These are phyloP conservation scores for Forsythia suspensa DNA, from an alignment of 257 asterid genomes.

Conservation along the genomic window DNA sequence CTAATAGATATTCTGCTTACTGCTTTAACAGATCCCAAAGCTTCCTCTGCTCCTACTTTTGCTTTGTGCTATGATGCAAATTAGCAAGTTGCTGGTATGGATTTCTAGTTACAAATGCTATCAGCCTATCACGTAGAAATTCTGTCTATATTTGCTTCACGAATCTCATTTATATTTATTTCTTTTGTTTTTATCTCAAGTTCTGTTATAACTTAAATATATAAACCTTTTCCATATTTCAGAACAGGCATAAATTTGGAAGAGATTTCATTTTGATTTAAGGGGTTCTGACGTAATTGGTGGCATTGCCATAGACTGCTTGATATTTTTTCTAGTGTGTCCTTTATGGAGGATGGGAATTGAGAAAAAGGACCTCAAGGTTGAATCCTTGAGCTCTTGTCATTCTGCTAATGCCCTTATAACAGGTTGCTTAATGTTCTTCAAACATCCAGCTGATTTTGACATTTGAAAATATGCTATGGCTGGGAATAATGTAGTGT, in stretches of 20 bases:
- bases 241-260: background rate
- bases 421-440: background rate
- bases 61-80: conserved; percentile 40
- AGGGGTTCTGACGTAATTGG: background rate
- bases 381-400: conserved; percentile 16
- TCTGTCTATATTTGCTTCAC: conserved; percentile 8
- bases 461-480: background rate
- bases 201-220: background rate
- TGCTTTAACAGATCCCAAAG: conserved; percentile 37
- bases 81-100: conserved; percentile 27
- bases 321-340: background rate
- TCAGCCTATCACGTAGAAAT: background rate
- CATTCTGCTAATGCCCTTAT: background rate
- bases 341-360: conserved; percentile 3
- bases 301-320: conserved; percentile 11
- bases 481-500: background rate
- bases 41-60: conserved; percentile 27
- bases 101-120: conserved; percentile 19
- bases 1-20: conserved; percentile 22
- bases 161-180: background rate
- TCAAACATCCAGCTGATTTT: background rate
- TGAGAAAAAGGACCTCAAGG: conserved; percentile 22
- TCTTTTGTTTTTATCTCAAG: background rate
- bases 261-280: background rate
- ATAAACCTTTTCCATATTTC: background rate